Evolutionary conservation across 2,329 filamentous ascomycete genomes (phyloP), one percentile per base, ranked within the genome.

Genomic region (Verticillium nubilum): DNA sequence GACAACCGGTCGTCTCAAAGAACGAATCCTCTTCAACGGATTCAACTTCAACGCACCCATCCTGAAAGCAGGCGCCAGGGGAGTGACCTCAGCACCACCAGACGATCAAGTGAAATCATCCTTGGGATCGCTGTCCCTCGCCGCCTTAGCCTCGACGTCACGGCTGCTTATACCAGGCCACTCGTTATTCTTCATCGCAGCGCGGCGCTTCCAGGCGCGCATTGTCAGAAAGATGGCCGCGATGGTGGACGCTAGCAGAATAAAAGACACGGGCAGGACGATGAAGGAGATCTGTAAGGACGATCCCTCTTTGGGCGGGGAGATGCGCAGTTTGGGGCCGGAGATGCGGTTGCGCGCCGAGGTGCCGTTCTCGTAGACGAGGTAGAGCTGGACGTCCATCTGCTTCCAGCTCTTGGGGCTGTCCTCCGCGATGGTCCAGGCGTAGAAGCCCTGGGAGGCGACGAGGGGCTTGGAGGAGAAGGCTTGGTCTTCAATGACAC

Each of bases 391-490:
- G 29, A 63, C 62, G 2, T 58, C 55, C n/a, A 60, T 52, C 2
- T 37, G 47, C 23, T 62, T 56, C 35, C 55, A 37, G 19, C 52
- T 50, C 25, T 54, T 56, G 54, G 59, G 56, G 60, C 59, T 17
- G 37, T 56, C 59, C 1, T 54, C 57, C 1, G 50, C 13, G 17
- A 60, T 59, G 25, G 54, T 42, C 63, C 63, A 64, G 29, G 58
- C 60, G 52, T 62, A 63, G 62, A 58, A 63, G 15, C 63, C 63
- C 37, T 59, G 56, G n/a, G 62, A 47, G 23, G 58, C 60, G 3
- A 56, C 52, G n/a, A 62, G 37, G 31, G 19, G 26, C 13, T 54
- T 58, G 19, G 61, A 63, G 9, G 62, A 55, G 56, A 64, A 62
- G 54, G 62, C 61, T 31, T 63, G 57, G 50, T 58, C 58, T 28